Conservation (phyloP, 176 grass and related monocot genomes). For the Musa itinerans region DNA sequence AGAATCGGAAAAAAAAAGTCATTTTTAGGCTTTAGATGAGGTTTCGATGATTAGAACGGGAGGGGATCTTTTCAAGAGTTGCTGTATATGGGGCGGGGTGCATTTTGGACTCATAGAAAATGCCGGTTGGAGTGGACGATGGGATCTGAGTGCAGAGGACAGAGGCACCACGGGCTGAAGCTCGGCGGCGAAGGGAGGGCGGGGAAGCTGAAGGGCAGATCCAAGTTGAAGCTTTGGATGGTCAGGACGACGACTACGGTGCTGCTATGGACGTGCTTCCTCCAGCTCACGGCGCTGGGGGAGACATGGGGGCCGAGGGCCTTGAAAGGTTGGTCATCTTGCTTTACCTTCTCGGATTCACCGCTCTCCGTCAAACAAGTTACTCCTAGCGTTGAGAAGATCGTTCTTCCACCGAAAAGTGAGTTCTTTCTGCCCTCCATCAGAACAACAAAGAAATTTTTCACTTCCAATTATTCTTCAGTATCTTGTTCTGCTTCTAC, state of each 20-base stretch:
- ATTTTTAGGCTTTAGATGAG: neutral
- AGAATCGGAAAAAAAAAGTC: neutral
- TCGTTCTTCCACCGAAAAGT: slow-evolving; percentile 56
- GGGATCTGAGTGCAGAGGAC: slow-evolving; percentile 10
- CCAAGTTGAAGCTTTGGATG: slow-evolving; percentile 76
- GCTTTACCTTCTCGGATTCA: slow-evolving; percentile 37
- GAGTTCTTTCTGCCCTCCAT: slow-evolving; percentile 23
- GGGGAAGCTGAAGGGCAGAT: slow-evolving; percentile 24
- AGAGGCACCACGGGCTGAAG: slow-evolving; percentile 18
- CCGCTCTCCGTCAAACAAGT: neutral
- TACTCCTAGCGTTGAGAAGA: slow-evolving; percentile 29
- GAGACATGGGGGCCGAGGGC: slow-evolving; percentile 60
- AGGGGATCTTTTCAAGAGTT: neutral
- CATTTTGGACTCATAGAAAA: slow-evolving; percentile 25
- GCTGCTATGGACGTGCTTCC: slow-evolving; percentile 62
- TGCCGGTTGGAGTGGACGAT: slow-evolving; percentile 40
- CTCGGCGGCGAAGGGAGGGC: slow-evolving; percentile 27
- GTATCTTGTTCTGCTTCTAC: neutral
- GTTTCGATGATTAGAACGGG: no score
- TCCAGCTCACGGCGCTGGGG: slow-evolving; percentile 63
- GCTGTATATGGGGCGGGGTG: neutral
- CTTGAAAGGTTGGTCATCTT: slow-evolving; percentile 73
- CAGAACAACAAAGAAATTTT: neutral
- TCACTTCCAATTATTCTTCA: slow-evolving; percentile 12
- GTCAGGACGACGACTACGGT: slow-evolving; percentile 46